These are phyloP conservation scores for Bisporella sp. DNA, from an alignment of 2,329 filamentous ascomycete genomes.

Conservation along the genomic window DNA sequence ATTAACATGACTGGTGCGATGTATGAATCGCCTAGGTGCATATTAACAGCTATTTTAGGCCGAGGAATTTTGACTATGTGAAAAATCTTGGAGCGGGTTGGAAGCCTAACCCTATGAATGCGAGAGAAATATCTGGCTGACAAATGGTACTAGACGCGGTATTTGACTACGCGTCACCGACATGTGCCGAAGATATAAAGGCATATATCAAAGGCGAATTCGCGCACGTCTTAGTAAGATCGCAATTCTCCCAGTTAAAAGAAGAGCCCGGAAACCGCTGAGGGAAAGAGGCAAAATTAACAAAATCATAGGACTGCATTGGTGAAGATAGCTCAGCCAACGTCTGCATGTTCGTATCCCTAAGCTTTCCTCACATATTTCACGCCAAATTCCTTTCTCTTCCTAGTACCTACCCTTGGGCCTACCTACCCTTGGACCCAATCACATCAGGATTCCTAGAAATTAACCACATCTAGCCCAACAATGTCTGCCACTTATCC, in stretches of 20 bases:
- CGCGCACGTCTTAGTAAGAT: not conserved
- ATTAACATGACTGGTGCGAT: not conserved
- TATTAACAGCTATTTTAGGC: not conserved
- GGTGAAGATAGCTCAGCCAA: slow-evolving; percentile 27
- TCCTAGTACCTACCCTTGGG: no score
- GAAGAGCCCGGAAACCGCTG: no score
- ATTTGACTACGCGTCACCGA: not conserved
- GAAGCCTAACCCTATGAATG: not conserved
- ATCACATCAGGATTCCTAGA: no score
- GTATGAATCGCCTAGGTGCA: not conserved
- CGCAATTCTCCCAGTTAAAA: no score
- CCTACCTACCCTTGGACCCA: no score
- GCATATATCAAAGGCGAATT: not conserved
- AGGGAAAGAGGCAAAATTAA: no score
- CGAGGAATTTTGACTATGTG: not conserved
- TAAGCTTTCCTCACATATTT: no score
- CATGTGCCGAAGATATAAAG: not conserved
- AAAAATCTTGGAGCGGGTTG: not conserved
- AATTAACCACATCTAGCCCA: no score
- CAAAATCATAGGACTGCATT: slow-evolving; percentile 35
- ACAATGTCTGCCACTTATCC: no score
- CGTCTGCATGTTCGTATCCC: slow-evolving; percentile 28
- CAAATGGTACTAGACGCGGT: not conserved
- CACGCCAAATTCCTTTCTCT: no score
- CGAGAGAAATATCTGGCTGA: not conserved